Evolutionary conservation across 202 grass and related monocot genomes (phyloP).

Genomic region (Zizania palustris): DNA sequence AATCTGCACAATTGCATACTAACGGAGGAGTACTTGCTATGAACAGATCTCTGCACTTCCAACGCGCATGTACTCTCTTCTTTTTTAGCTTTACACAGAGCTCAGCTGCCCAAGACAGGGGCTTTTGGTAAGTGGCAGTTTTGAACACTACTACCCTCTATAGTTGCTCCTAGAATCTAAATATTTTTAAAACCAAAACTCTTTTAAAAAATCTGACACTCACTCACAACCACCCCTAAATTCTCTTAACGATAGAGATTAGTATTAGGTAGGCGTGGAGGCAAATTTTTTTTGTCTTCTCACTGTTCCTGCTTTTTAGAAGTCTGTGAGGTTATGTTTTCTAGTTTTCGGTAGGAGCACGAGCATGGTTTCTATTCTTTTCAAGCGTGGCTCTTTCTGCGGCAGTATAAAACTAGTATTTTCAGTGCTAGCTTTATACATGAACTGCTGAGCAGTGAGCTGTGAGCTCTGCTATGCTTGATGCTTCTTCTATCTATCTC

Average conservation of each 20-base stretch:
- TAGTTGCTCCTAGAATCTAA: too few relatives aligned
- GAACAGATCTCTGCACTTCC: neutral
- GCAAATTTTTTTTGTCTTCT: neutral
- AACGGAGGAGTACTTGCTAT: too few relatives aligned
- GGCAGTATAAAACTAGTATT: too few relatives aligned
- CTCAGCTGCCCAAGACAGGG: neutral
- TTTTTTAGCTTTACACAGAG: neutral
- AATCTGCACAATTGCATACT: too few relatives aligned
- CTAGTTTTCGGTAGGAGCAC: neutral
- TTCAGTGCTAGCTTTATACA: neutral
- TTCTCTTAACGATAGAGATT: conserved; percentile 11
- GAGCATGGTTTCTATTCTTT: conserved; percentile 47
- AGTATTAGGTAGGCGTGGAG: conserved; percentile 28
- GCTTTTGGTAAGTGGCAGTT: conserved; percentile 28
- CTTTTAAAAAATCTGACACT: too few relatives aligned
- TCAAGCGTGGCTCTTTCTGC: conserved; percentile 25
- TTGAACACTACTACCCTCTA: conserved; percentile 26
- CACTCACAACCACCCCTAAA: neutral
- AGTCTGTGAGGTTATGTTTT: conserved; percentile 22
- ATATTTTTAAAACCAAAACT: too few relatives aligned
- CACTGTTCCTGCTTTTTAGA: conserved; percentile 36
- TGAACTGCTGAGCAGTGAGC: neutral
- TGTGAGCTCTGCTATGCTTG: neutral
- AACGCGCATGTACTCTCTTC: neutral
- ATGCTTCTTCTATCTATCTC: too few relatives aligned